Evolutionary conservation across 768 basidiomycete genomes (phyloP).

Genomic region (Tremella mesenterica): DNA sequence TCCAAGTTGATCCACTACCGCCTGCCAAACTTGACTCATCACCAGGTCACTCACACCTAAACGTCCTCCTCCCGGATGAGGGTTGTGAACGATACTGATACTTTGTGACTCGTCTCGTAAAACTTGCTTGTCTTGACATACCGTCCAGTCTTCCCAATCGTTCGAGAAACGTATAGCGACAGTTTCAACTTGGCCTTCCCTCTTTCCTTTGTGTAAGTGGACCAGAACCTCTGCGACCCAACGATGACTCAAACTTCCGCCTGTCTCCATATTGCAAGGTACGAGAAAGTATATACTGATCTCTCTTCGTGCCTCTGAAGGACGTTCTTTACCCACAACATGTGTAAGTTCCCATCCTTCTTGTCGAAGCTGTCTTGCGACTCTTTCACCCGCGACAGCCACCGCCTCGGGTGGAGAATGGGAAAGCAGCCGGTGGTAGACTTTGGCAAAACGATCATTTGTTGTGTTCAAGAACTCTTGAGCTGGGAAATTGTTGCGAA

Average conservation of each 20-base stretch:
- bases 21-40: background rate
- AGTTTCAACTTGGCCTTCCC: slow-evolving; percentile 3
- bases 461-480: background rate
- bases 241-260: slow-evolving; percentile 7
- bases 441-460: background rate
- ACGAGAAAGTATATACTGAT: slow-evolving; percentile 14
- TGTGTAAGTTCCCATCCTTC: slow-evolving; percentile 17
- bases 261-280: slow-evolving; percentile 1
- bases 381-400: background rate
- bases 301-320: background rate
- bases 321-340: background rate
- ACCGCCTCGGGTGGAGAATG: background rate
- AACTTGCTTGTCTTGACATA: background rate
- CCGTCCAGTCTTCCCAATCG: slow-evolving; percentile 21
- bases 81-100: background rate
- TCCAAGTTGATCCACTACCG: background rate
- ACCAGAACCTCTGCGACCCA: slow-evolving; percentile 15
- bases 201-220: background rate
- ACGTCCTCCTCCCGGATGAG: too few species aligned
- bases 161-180: slow-evolving; percentile 5
- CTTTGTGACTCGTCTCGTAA: background rate
- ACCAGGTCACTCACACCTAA: background rate
- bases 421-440: background rate
- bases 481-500: too few species aligned
- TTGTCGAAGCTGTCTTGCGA: background rate